Conservation (phyloP, 306 rosid genomes). For the Carpinus fangiana region DNA sequence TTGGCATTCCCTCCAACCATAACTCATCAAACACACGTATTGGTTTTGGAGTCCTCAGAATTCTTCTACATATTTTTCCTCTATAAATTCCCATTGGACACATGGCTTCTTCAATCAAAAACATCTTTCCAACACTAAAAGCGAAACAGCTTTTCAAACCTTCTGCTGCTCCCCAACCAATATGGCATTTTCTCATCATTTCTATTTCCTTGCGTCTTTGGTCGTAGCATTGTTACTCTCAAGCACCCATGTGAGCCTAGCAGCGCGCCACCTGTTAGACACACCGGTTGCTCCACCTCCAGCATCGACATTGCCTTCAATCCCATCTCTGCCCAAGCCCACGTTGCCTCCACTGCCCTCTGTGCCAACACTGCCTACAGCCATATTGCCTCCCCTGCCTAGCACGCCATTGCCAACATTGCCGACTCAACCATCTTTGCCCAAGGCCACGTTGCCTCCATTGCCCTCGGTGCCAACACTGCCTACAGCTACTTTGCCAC, state of each 20-base stretch:
- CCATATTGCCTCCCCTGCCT: constrained; percentile 29
- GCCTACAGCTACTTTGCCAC: too few species aligned
- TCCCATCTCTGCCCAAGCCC: constrained; percentile 18
- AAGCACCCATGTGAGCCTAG: constrained; percentile 27
- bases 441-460: constrained; percentile 19
- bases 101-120: neutral
- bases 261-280: constrained; percentile 30
- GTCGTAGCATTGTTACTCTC: constrained; percentile 18
- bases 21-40: constrained; percentile 19
- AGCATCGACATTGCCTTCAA: constrained; percentile 17
- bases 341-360: constrained; percentile 24
- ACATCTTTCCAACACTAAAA: constrained; percentile 9
- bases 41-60: neutral
- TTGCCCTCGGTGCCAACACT: constrained; percentile 14
- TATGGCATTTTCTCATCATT: neutral
- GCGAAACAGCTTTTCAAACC: neutral
- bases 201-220: neutral
- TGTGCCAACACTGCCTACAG: constrained; percentile 23
- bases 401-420: too few species aligned
- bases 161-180: neutral
- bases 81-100: neutral
- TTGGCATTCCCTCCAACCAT: constrained; percentile 7
- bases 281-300: constrained; percentile 31
- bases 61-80: neutral
- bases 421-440: constrained; percentile 26